Conservation (phyloP, 352 stramenopile species). For the Phytophthora sansomeana region DNA sequence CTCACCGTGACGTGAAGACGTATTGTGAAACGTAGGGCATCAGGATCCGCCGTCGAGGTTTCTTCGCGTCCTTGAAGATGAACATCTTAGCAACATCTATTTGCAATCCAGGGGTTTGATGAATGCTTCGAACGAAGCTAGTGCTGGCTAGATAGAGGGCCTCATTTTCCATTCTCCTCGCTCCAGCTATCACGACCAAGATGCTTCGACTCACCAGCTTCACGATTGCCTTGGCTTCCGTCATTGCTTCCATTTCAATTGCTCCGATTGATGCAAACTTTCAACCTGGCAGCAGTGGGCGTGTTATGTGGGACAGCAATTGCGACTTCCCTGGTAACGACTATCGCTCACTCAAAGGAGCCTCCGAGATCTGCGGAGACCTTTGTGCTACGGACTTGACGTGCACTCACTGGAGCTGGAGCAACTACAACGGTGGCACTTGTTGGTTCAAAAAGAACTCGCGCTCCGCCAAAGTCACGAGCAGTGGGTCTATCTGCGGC, state of each 20-base stretch:
- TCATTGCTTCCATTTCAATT: constrained; percentile 1
- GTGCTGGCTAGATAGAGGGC: no score
- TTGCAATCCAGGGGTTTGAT: constrained; percentile 1
- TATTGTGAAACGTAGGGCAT: constrained; percentile 1
- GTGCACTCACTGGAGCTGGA: constrained; percentile 44
- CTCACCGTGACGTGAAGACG: no score
- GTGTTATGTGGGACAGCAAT: constrained; percentile 37
- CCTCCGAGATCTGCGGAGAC: constrained; percentile 38
- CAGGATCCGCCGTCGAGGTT: constrained; percentile 12
- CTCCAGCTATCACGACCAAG: neutral
- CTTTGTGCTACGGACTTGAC: constrained; percentile 28
- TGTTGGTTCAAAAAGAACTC: constrained; percentile 41
- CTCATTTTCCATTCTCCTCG: constrained; percentile 16
- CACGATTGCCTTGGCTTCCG: neutral
- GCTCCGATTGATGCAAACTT: constrained; percentile 15
- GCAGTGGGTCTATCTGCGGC: constrained; percentile 31
- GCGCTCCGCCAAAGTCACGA: constrained; percentile 10
- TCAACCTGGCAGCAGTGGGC: constrained; percentile 23
- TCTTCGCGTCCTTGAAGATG: constrained; percentile 12
- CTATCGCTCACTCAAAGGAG: constrained; percentile 18
- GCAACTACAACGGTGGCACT: constrained; percentile 39
- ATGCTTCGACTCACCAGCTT: constrained; percentile 17
- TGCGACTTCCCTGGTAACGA: constrained; percentile 35
- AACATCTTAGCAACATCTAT: constrained; percentile 6
- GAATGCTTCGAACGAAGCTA: no score